phyloP scores from a whole-genome alignment of 345 rosid species.

The Eucalyptus marginata region DNA sequence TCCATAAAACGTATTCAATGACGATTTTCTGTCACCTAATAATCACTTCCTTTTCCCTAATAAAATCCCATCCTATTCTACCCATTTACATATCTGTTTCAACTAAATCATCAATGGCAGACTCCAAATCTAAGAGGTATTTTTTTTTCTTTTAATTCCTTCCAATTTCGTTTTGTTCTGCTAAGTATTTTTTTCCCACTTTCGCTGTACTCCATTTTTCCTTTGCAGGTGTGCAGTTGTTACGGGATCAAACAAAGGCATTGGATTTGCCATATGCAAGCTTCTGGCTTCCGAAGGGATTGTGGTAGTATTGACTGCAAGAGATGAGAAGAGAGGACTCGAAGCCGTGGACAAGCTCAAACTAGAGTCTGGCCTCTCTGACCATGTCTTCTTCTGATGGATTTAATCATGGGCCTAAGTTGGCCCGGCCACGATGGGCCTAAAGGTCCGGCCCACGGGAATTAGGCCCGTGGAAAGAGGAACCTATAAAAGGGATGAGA shows the following conservation, averaged over 20 bases:
- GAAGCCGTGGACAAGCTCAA: conserved; percentile 12
- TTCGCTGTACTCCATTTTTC: background rate
- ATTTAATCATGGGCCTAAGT: no score
- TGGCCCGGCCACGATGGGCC: no score
- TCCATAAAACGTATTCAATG: background rate
- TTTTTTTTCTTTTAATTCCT: background rate
- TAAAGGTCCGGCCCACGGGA: no score
- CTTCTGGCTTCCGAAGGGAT: conserved; percentile 14
- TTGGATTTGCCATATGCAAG: background rate
- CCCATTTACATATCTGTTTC: background rate
- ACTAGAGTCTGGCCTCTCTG: background rate
- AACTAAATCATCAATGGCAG: background rate
- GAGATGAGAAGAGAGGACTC: conserved; percentile 22
- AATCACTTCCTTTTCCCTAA: background rate
- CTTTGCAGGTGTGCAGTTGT: background rate
- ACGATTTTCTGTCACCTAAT: background rate
- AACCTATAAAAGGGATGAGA: no score
- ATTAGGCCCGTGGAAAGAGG: no score
- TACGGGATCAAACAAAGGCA: background rate
- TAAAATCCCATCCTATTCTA: background rate
- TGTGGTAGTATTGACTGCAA: background rate
- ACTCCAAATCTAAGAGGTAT: background rate
- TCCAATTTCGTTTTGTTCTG: background rate
- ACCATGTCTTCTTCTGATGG: no score
- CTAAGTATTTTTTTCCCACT: background rate